These are phyloP conservation scores for Pythium periplocum DNA, from an alignment of 352 stramenopile genomes.

Conservation along the genomic window DNA sequence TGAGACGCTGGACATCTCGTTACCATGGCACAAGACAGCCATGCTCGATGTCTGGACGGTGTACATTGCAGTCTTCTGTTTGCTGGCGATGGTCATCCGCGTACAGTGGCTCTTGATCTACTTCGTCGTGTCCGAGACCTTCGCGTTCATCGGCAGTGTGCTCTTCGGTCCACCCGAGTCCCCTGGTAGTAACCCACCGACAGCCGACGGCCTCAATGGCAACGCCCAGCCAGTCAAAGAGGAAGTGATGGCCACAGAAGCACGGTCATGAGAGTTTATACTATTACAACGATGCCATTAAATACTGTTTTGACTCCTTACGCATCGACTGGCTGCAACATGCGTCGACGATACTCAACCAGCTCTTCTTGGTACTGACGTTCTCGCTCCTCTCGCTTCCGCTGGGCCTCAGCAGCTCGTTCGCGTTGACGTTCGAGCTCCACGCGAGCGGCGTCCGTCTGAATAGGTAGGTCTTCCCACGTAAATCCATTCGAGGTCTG, in stretches of 20 bases:
- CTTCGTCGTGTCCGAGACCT: constrained; percentile 43
- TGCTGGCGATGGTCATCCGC: constrained; percentile 53
- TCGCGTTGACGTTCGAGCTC: constrained; percentile 26
- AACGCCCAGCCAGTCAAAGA: too few relatives aligned
- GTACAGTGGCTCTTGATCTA: constrained; percentile 67
- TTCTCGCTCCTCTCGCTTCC: constrained; percentile 38
- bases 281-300: constrained; percentile 1
- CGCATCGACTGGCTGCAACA: constrained; percentile 7
- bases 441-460: constrained; percentile 29
- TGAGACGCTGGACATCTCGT: constrained; percentile 55
- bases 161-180: constrained; percentile 28
- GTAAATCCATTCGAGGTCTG: neutral
- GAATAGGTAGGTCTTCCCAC: constrained; percentile 54
- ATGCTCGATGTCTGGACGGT: constrained; percentile 81
- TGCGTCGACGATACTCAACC: constrained; percentile 28
- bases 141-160: constrained; percentile 30
- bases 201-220: too few relatives aligned
- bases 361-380: constrained; percentile 53
- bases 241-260: too few relatives aligned
- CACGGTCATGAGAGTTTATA: too few relatives aligned
- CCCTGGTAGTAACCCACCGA: too few relatives aligned
- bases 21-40: constrained; percentile 73
- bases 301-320: constrained; percentile 7
- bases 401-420: constrained; percentile 13
- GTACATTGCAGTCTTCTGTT: constrained; percentile 63